phyloP scores from a whole-genome alignment of 805 yeast genomes.

The Helenozyma baotianmanensis region DNA sequence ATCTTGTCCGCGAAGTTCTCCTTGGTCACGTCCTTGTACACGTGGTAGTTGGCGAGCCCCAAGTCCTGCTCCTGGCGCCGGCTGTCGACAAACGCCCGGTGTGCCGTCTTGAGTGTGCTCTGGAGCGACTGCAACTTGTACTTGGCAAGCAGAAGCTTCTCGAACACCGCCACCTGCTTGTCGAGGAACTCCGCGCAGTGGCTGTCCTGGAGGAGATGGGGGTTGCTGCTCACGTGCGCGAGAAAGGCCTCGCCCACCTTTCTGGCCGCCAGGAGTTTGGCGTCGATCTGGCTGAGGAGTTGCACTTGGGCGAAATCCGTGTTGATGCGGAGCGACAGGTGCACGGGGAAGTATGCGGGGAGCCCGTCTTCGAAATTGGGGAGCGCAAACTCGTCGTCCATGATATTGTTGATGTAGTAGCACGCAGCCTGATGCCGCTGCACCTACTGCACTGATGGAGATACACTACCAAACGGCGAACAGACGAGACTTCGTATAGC shows the following conservation, averaged over 20 bases:
- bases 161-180: conserved; percentile 7
- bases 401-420: too few species aligned
- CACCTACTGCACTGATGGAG: too few species aligned
- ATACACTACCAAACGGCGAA: too few species aligned
- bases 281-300: conserved; percentile 11
- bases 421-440: too few species aligned
- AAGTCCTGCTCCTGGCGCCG: conserved; percentile 11
- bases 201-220: conserved; percentile 8
- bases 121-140: conserved; percentile 8
- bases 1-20: conserved; percentile 13
- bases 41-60: conserved; percentile 8
- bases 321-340: conserved; percentile 10
- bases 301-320: conserved; percentile 10
- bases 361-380: conserved; percentile 10
- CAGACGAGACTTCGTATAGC: too few species aligned
- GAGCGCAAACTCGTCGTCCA: background rate
- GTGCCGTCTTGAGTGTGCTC: conserved; percentile 8
- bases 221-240: conserved; percentile 3
- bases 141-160: conserved; percentile 8
- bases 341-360: conserved; percentile 14
- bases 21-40: conserved; percentile 3
- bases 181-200: conserved; percentile 4
- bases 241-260: conserved; percentile 10
- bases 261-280: conserved; percentile 4
- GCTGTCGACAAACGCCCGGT: conserved; percentile 6